A percentile compares a stretch with the other conserved stretches of the same genome.
These are phyloP conservation scores for Talaromyces sp. DNA, from an alignment of 2,329 filamentous ascomycete genomes.

Conservation along the genomic window DNA sequence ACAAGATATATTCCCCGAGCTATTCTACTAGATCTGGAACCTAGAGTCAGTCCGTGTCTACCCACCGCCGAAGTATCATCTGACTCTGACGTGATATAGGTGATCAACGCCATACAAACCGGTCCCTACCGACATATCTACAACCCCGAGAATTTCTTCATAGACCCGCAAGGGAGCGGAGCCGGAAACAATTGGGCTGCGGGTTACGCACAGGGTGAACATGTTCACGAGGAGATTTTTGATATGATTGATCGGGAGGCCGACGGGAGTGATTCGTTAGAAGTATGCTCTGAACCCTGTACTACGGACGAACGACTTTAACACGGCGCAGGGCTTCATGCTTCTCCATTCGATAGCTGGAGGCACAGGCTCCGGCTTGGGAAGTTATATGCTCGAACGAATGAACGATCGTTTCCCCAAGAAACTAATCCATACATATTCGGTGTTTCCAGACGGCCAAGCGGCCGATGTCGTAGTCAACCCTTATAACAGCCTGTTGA, in stretches of 20 bases:
- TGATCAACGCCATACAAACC: constrained; percentile 87
- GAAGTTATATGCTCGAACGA: constrained; percentile 88
- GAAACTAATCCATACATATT: constrained; percentile 98
- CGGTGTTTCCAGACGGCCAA: constrained; percentile 92
- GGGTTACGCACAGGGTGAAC: constrained; percentile 88
- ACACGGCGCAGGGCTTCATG: constrained; percentile 74
- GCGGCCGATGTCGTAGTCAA: constrained; percentile 93
- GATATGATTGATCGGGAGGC: constrained; percentile 99
- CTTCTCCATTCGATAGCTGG: constrained; percentile 96
- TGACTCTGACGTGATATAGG: constrained; percentile 42
- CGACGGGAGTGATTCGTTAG: constrained; percentile 93
- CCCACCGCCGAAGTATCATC: neutral
- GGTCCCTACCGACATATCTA: constrained; percentile 98
- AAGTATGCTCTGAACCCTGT: constrained; percentile 51
- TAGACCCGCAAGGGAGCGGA: constrained; percentile 87
- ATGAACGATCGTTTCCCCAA: constrained; percentile 98
- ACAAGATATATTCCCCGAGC: constrained; percentile 96
- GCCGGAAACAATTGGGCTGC: constrained; percentile 98
- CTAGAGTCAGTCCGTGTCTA: constrained; percentile 58
- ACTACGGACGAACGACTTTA: neutral
- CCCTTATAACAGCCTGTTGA: constrained; percentile 93
- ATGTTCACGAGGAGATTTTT: constrained; percentile 92
- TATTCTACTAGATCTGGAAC: constrained; percentile 92
- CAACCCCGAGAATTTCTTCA: constrained; percentile 98
- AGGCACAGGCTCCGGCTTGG: constrained; percentile 91